Evolutionary conservation across 2,329 filamentous ascomycete genomes (phyloP).

Genomic region (Decorospora gaudefroyi): DNA sequence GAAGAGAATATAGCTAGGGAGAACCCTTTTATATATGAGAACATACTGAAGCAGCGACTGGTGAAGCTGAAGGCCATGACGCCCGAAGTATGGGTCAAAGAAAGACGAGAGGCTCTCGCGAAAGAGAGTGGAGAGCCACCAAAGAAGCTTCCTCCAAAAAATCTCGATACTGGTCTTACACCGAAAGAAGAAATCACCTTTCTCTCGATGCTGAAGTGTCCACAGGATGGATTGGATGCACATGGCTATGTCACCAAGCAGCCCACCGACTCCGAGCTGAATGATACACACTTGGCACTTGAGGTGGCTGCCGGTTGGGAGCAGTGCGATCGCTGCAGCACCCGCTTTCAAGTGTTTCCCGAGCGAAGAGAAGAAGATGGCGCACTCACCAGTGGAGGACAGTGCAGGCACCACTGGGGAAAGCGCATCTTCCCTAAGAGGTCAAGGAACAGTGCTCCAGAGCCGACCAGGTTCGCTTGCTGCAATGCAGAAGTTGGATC

Average conservation of each 20-base stretch:
- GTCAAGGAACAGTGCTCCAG: constrained; percentile 57
- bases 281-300: constrained; percentile 67
- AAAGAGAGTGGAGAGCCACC: constrained; percentile 36
- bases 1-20: constrained; percentile 75
- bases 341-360: constrained; percentile 89
- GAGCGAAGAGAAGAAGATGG: constrained; percentile 77
- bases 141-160: constrained; percentile 52
- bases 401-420: constrained; percentile 81
- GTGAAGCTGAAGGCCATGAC: constrained; percentile 76
- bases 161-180: constrained; percentile 71
- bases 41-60: constrained; percentile 81
- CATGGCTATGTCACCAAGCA: constrained; percentile 75
- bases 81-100: constrained; percentile 70
- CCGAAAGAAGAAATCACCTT: constrained; percentile 63
- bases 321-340: constrained; percentile 81
- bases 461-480: constrained; percentile 71
- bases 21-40: constrained; percentile 73
- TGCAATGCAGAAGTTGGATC: constrained; percentile 77
- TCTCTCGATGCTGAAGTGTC: constrained; percentile 61
- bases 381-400: constrained; percentile 74
- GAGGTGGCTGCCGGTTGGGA: constrained; percentile 76
- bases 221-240: constrained; percentile 64
- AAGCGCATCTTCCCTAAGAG: constrained; percentile 61
- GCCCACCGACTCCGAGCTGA: constrained; percentile 69
- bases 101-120: constrained; percentile 50